These are phyloP conservation scores for Lachnellula arida DNA, from an alignment of 2,329 filamentous ascomycete genomes.

Conservation along the genomic window DNA sequence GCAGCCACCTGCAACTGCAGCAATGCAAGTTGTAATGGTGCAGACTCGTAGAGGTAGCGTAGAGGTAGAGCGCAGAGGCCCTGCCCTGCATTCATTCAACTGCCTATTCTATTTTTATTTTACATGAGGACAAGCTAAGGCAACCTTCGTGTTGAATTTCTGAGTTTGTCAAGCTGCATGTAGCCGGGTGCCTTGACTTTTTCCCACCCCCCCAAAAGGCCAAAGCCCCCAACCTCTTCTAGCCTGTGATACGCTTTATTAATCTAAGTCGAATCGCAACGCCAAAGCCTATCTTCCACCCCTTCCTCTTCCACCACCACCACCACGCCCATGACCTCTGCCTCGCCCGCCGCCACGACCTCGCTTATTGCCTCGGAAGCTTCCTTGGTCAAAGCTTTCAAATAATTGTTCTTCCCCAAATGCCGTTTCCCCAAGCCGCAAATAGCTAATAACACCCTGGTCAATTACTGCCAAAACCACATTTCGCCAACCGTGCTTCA, in stretches of 20 bases:
- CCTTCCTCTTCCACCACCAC: constrained; percentile 29
- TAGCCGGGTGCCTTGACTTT: constrained; percentile 13
- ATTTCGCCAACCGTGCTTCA: constrained; percentile 81
- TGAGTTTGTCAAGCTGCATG: constrained; percentile 23
- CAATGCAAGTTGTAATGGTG: neutral
- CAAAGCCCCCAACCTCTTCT: neutral
- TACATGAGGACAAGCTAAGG: neutral
- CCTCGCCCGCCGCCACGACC: constrained; percentile 34
- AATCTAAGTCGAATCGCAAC: constrained; percentile 2
- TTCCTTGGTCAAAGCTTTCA: constrained; percentile 48
- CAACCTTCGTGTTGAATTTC: constrained; percentile 4
- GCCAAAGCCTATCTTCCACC: constrained; percentile 24
- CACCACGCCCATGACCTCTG: constrained; percentile 33
- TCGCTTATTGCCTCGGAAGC: constrained; percentile 36
- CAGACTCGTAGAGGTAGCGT: neutral
- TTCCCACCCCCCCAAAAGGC: neutral
- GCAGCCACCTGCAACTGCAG: neutral
- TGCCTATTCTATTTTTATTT: constrained; percentile 5
- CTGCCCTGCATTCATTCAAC: neutral
- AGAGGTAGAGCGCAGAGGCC: too few relatives aligned
- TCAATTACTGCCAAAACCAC: constrained; percentile 86
- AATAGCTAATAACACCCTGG: constrained; percentile 82
- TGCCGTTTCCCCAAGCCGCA: constrained; percentile 72
- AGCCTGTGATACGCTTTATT: neutral
- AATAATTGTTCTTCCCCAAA: constrained; percentile 74